Conservation (phyloP, 164 flowering plant genomes). For the Macadamia tetraphylla region DNA sequence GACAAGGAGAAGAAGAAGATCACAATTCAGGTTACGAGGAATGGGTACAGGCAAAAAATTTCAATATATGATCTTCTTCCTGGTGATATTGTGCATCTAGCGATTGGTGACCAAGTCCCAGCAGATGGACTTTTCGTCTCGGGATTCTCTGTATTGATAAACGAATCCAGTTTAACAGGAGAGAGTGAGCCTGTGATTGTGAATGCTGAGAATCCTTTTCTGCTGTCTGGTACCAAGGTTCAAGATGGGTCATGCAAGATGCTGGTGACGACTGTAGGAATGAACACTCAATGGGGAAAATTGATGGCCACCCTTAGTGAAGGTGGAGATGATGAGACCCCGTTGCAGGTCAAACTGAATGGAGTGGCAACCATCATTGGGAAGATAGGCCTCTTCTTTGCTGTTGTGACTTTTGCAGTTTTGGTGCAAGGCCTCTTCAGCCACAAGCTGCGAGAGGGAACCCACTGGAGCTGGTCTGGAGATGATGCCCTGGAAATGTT, state of each 20-base stretch:
- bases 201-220: slow-evolving; percentile 46
- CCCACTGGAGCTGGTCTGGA: slow-evolving; percentile 53
- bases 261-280: slow-evolving; percentile 75
- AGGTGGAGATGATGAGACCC: slow-evolving; percentile 90
- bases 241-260: slow-evolving; percentile 82
- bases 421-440: slow-evolving; percentile 53
- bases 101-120: slow-evolving; percentile 81
- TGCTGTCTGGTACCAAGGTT: slow-evolving; percentile 75
- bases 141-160: slow-evolving; percentile 62
- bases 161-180: slow-evolving; percentile 78
- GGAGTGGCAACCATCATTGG: slow-evolving; percentile 88
- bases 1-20: slow-evolving; percentile 90
- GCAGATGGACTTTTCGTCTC: slow-evolving; percentile 77
- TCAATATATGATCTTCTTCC: slow-evolving; percentile 68
- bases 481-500: slow-evolving; percentile 60
- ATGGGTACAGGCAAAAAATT: slow-evolving; percentile 68
- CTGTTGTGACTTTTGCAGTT: slow-evolving; percentile 73
- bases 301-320: slow-evolving; percentile 80
- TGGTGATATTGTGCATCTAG: slow-evolving; percentile 77
- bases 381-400: slow-evolving; percentile 74
- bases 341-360: slow-evolving; percentile 75
- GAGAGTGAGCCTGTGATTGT: slow-evolving; percentile 75
- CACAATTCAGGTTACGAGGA: slow-evolving; percentile 58
- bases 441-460: slow-evolving; percentile 42
- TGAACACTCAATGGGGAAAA: slow-evolving; percentile 92